Percentiles rank a stretch among this genome's conserved stretches.
Evolutionary conservation across 352 stramenopile species (phyloP).

Genomic region (Phytophthora sp.): DNA sequence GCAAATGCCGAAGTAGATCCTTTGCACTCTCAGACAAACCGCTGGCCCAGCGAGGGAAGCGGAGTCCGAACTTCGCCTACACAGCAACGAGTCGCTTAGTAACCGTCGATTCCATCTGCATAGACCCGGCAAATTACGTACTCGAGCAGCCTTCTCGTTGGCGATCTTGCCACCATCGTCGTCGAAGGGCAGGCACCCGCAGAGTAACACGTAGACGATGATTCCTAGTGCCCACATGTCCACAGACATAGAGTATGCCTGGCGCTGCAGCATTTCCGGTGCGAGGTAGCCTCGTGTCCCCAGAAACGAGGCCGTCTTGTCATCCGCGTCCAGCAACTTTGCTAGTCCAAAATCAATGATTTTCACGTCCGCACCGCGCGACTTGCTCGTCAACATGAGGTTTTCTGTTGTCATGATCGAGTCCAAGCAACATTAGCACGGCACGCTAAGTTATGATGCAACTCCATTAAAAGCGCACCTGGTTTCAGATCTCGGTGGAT

Average conservation of each 20-base stretch:
- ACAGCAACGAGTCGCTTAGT: constrained; percentile 14
- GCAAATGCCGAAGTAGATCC: constrained; percentile 81
- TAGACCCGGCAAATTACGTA: constrained; percentile 28
- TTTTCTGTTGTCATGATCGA: constrained; percentile 55
- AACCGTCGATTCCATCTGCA: background rate
- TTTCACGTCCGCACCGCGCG: constrained; percentile 91
- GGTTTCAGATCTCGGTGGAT: constrained; percentile 92
- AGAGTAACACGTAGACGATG: constrained; percentile 98
- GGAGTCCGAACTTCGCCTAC: constrained; percentile 93
- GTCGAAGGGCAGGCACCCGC: constrained; percentile 98
- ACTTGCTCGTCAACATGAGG: constrained; percentile 85
- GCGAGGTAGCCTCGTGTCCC: constrained; percentile 95
- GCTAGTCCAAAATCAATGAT: constrained; percentile 99
- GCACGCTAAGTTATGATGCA: background rate
- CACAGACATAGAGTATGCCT: constrained; percentile 97
- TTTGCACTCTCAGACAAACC: constrained; percentile 87
- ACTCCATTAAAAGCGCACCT: constrained; percentile 32
- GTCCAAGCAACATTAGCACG: background rate
- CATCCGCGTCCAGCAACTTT: constrained; percentile 91
- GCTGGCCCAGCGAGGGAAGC: constrained; percentile 94
- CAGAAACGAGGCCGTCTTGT: constrained; percentile 85
- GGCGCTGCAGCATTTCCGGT: constrained; percentile 98
- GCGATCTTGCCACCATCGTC: constrained; percentile 93
- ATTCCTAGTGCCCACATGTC: constrained; percentile 98
- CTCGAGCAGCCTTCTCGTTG: constrained; percentile 75